Percentiles rank a stretch among this genome's conserved stretches.
Conservation (phyloP, 176 grass and related monocot genomes). For the Saccharum spontaneum region DNA sequence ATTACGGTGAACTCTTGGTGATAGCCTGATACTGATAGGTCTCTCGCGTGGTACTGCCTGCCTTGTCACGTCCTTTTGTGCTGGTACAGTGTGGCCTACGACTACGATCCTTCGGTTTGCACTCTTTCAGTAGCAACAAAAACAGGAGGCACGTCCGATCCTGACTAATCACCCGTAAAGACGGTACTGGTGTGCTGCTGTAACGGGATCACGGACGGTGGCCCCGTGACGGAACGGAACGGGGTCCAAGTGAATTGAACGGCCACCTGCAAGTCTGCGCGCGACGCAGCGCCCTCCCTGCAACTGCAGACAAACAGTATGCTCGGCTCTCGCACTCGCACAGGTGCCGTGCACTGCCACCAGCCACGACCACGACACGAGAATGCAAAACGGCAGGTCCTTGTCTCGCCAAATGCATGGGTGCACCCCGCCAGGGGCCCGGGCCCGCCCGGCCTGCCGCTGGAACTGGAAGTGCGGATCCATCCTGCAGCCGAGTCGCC, state of each 20-base stretch:
- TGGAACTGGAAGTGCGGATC: neutral
- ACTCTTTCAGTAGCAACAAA: neutral
- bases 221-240: slow-evolving; percentile 28
- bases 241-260: slow-evolving; percentile 38
- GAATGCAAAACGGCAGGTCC: neutral
- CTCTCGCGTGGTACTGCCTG: neutral
- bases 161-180: neutral
- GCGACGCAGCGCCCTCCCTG: neutral
- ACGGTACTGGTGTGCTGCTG: neutral
- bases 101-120: neutral
- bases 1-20: neutral
- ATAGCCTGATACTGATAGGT: neutral
- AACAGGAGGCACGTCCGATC: neutral
- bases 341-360: neutral
- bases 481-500: slow-evolving; percentile 5
- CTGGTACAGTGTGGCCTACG: neutral
- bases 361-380: neutral
- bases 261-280: slow-evolving; percentile 3
- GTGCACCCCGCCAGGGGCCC: neutral
- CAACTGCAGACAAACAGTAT: slow-evolving; percentile 25
- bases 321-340: neutral
- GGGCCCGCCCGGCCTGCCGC: neutral
- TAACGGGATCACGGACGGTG: slow-evolving; percentile 3
- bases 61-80: neutral
- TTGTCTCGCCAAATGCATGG: neutral